A percentile compares a stretch with the other conserved stretches of the same genome.
Conservation (phyloP, 176 grass and related monocot species). For the Aegilops longissima region DNA sequence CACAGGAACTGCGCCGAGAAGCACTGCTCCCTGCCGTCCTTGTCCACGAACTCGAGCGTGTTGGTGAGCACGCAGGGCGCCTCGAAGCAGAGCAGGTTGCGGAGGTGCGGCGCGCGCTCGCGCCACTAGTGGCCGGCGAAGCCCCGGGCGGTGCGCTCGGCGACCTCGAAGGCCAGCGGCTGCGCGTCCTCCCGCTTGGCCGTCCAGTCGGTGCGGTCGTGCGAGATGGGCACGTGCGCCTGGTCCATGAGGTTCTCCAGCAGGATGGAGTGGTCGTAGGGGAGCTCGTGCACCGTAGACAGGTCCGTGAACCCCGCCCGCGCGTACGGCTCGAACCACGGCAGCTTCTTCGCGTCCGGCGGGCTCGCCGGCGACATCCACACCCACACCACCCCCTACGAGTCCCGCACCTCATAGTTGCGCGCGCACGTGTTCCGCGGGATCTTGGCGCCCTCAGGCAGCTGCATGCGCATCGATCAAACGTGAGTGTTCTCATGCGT, state of each 20-base stretch:
- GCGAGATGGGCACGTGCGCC: slow-evolving; percentile 91
- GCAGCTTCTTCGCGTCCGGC: too few relatives aligned
- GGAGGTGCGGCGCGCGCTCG: slow-evolving; percentile 25
- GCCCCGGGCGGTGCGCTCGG: slow-evolving; percentile 53
- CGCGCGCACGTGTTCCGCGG: too few relatives aligned
- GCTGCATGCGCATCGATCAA: background rate
- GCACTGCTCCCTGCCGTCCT: slow-evolving; percentile 59
- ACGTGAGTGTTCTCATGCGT: background rate
- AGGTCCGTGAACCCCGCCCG: too few relatives aligned
- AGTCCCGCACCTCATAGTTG: too few relatives aligned
- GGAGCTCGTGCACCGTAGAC: too few relatives aligned
- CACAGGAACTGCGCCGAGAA: slow-evolving; percentile 84
- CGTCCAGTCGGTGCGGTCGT: slow-evolving; percentile 96
- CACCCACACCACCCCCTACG: too few relatives aligned
- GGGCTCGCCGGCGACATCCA: too few relatives aligned
- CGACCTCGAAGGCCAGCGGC: slow-evolving; percentile 75
- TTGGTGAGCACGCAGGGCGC: slow-evolving; percentile 82
- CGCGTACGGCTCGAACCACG: too few relatives aligned
- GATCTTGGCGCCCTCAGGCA: too few relatives aligned
- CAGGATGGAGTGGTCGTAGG: too few relatives aligned
- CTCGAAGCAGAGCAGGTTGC: slow-evolving; percentile 71
- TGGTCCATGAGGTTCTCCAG: slow-evolving; percentile 85
- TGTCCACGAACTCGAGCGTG: slow-evolving; percentile 55
- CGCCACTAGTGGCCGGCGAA: slow-evolving; percentile 77
- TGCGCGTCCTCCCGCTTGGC: slow-evolving; percentile 87